Conservation (phyloP, 345 rosid genomes). For the Salix dunnii region DNA sequence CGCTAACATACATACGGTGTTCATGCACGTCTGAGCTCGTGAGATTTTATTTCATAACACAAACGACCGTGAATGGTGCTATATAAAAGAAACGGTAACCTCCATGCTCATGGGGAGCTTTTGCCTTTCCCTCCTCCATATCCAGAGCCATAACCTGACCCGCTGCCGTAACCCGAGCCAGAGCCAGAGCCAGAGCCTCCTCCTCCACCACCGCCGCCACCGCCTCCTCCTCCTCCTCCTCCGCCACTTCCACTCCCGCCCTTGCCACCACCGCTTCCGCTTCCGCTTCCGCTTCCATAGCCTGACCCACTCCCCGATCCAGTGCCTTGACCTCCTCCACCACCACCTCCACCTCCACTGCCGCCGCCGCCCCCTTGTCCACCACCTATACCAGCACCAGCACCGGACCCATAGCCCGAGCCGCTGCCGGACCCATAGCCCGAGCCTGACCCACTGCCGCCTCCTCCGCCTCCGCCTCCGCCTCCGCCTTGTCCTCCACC, state of each 20-base stretch:
- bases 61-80: not conserved
- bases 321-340: too few species aligned
- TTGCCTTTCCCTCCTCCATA: not conserved
- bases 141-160: too few species aligned
- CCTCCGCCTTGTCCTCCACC: not conserved
- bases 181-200: too few species aligned
- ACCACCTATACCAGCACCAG: conserved; percentile 21
- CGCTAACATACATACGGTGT: not conserved
- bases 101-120: conserved; percentile 24
- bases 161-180: too few species aligned
- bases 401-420: conserved; percentile 11
- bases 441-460: conserved; percentile 6
- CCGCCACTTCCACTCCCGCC: too few species aligned
- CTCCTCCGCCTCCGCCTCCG: not conserved
- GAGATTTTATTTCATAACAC: conserved; percentile 23
- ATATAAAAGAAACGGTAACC: not conserved
- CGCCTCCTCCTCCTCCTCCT: too few species aligned
- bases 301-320: too few species aligned
- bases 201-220: too few species aligned
- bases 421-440: conserved; percentile 20
- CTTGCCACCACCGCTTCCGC: too few species aligned
- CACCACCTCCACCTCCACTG: conserved; percentile 24
- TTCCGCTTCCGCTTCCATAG: too few species aligned
- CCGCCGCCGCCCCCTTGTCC: conserved; percentile 39
- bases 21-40: not conserved